Percentiles rank a stretch among this genome's conserved stretches.
Evolutionary conservation across 1,284 basidiomycete species (phyloP).

Genomic region (Trichosporon coremiiforme): DNA sequence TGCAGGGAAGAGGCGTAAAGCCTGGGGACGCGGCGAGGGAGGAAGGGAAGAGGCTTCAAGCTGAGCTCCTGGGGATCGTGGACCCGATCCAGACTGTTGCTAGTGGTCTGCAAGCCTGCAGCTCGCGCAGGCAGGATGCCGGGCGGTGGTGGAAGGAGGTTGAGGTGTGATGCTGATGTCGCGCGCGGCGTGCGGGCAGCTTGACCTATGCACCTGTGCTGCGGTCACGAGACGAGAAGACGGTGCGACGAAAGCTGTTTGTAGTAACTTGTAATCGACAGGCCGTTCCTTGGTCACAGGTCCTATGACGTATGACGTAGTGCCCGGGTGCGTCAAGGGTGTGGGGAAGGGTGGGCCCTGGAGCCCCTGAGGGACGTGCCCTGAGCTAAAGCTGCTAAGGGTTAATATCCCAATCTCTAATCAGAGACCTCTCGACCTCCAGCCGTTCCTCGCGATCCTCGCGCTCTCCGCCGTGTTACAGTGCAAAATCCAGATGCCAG

Average conservation of each 20-base stretch:
- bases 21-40: neutral
- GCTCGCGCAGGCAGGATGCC: too few species aligned
- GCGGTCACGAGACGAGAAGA: constrained; percentile 4
- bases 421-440: neutral
- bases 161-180: neutral
- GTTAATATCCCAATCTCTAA: constrained; percentile 9
- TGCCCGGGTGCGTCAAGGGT: neutral
- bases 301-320: constrained; percentile 13
- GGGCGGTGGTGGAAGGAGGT: neutral
- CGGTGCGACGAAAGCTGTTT: constrained; percentile 10
- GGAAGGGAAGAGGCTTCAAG: neutral
- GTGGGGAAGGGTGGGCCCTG: neutral
- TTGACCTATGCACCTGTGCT: neutral
- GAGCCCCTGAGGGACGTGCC: neutral
- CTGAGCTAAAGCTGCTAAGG: constrained; percentile 9
- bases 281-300: constrained; percentile 2
- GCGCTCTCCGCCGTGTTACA: neutral
- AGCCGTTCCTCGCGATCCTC: neutral
- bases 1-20: neutral
- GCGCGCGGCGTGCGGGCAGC: neutral
- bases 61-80: constrained; percentile 1
- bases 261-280: constrained; percentile 6
- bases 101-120: neutral
- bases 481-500: neutral
- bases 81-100: neutral